A percentile compares a stretch with the other conserved stretches of the same genome.
Evolutionary conservation across 1,139 yeast species (phyloP).

Genomic region (Yamadazyma blattariae): DNA sequence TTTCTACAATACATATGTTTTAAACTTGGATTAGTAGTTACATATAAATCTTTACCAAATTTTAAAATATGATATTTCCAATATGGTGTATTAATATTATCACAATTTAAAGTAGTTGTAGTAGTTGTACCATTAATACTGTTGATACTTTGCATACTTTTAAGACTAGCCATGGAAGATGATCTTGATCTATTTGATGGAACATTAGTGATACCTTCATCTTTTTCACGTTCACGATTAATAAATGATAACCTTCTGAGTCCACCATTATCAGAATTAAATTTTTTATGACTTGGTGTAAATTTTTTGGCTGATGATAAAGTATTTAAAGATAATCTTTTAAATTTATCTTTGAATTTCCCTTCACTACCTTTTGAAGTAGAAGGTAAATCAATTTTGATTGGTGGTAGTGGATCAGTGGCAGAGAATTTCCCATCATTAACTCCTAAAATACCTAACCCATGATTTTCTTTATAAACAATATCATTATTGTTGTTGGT

Average conservation of each 20-base stretch:
- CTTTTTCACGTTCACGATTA: constrained; percentile 1
- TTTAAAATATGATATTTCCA: constrained; percentile 62
- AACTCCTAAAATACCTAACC: neutral
- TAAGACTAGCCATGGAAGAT: constrained; percentile 1
- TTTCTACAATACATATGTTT: constrained; percentile 53
- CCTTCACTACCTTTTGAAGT: no score
- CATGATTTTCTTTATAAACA: neutral
- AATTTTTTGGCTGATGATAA: constrained; percentile 7
- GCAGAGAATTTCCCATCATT: neutral
- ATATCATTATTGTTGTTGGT: neutral
- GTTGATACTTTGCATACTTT: neutral
- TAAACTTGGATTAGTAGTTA: constrained; percentile 59
- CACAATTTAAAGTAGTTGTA: neutral
- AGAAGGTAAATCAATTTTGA: neutral
- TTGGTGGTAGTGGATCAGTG: constrained; percentile 3
- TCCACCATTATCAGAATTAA: constrained; percentile 7
- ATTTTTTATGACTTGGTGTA: constrained; percentile 10
- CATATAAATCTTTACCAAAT: constrained; percentile 48
- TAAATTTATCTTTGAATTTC: constrained; percentile 6
- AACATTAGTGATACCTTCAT: no score
- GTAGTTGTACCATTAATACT: no score
- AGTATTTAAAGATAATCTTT: constrained; percentile 14
- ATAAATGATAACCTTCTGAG: neutral
- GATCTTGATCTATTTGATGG: neutral
- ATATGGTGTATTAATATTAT: constrained; percentile 26